A percentile compares a stretch with the other conserved stretches of the same genome.
Evolutionary conservation across 2,329 filamentous ascomycete genomes (phyloP).

Genomic region (Trichoderma semiorbis): DNA sequence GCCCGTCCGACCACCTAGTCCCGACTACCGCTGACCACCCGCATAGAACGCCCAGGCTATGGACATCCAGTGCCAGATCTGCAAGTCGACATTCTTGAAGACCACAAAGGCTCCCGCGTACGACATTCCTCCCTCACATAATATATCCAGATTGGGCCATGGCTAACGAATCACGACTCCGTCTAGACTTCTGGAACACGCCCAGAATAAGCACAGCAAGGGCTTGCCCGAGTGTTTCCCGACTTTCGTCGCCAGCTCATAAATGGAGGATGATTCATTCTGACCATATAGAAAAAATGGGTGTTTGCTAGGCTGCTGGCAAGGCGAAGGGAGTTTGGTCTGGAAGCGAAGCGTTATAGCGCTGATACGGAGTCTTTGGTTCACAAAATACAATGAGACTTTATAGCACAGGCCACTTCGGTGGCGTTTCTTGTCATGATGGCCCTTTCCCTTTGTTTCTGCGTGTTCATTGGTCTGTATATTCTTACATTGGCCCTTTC

Average conservation of each 20-base stretch:
- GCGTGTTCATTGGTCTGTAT: not conserved
- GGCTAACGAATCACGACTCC: conserved; percentile 7
- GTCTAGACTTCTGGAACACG: conserved; percentile 64
- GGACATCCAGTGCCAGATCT: conserved; percentile 72
- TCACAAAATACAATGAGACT: conserved; percentile 8
- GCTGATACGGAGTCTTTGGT: not conserved
- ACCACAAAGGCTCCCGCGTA: conserved; percentile 71
- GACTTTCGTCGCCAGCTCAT: conserved; percentile 29
- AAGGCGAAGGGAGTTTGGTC: conserved; percentile 17
- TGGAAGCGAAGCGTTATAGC: conserved; percentile 18
- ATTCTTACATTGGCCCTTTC: not conserved
- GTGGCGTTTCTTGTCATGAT: not conserved
- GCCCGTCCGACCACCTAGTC: not conserved
- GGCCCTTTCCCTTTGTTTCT: not conserved
- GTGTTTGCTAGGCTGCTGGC: conserved; percentile 1
- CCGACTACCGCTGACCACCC: not conserved
- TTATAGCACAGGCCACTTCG: conserved; percentile 1
- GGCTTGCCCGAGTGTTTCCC: conserved; percentile 69
- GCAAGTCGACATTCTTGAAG: conserved; percentile 76
- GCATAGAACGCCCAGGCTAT: conserved; percentile 67
- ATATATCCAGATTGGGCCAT: not conserved
- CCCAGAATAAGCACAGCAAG: conserved; percentile 74
- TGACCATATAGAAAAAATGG: not conserved
- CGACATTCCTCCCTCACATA: conserved; percentile 29
- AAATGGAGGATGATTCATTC: not conserved